phyloP scores from a whole-genome alignment of 2,329 filamentous ascomycete genomes.

The Albophoma yamanashiensis region DNA sequence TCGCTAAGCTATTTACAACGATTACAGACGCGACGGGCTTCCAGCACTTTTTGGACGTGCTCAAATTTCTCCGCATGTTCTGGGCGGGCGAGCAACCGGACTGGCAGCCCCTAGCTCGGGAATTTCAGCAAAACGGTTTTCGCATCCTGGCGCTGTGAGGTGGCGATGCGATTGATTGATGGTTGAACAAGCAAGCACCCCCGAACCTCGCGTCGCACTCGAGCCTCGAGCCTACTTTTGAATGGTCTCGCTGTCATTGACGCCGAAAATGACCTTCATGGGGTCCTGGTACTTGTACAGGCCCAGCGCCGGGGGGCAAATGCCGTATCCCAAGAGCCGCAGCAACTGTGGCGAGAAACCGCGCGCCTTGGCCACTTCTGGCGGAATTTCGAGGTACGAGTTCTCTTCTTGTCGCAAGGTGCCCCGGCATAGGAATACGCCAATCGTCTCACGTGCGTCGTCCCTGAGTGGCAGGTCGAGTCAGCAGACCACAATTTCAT shows the following conservation, averaged over 20 bases:
- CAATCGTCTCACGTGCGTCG: conserved; percentile 18
- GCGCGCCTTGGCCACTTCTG: conserved; percentile 15
- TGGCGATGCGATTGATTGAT: conserved; percentile 1
- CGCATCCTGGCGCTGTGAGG: conserved; percentile 11
- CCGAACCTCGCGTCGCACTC: background rate
- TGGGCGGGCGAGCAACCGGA: conserved; percentile 13
- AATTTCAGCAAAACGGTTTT: conserved; percentile 10
- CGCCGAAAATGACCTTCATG: conserved; percentile 23
- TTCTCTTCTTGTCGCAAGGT: conserved; percentile 23
- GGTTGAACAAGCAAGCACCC: background rate
- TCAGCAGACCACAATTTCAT: background rate
- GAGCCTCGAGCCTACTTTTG: background rate
- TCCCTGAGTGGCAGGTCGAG: conserved; percentile 6
- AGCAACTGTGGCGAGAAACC: conserved; percentile 19
- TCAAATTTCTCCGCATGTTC: conserved; percentile 13
- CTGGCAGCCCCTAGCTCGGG: conserved; percentile 14
- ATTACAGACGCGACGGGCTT: conserved; percentile 12
- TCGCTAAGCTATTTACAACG: conserved; percentile 7
- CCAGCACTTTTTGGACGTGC: conserved; percentile 11
- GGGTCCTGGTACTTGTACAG: conserved; percentile 25
- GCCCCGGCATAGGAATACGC: conserved; percentile 23
- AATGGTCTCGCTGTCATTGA: conserved; percentile 23
- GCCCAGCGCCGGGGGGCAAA: conserved; percentile 21
- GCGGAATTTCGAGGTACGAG: conserved; percentile 19
- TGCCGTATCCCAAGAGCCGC: conserved; percentile 20